These are phyloP conservation scores for carrot (Daucus carota) DNA, from an alignment of 129 eudicot species.

Conservation along the genomic window DNA sequence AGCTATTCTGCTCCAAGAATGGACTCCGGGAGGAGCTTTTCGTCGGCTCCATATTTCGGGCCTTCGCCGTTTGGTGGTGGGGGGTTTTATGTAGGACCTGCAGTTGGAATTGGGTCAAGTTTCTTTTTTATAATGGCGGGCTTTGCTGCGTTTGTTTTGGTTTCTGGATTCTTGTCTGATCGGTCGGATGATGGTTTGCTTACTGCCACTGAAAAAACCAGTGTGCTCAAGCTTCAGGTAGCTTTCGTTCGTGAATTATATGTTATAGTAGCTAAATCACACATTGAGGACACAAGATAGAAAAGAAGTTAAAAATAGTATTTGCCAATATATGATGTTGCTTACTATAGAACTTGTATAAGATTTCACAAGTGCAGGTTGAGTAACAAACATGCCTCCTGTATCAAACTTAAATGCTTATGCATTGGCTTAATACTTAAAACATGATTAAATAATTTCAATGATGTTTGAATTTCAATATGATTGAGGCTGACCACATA, in stretches of 20 bases:
- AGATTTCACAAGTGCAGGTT: neutral
- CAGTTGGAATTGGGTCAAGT: slow-evolving; percentile 70
- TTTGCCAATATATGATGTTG: neutral
- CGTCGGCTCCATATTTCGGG: slow-evolving; percentile 64
- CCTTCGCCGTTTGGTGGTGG: slow-evolving; percentile 79
- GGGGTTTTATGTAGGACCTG: slow-evolving; percentile 66
- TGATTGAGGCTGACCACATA: neutral
- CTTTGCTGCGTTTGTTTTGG: slow-evolving; percentile 73
- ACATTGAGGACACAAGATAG: neutral
- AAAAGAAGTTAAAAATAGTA: neutral
- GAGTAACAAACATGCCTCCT: neutral
- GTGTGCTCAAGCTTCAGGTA: slow-evolving; percentile 95
- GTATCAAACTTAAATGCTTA: neutral
- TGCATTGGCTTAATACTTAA: neutral
- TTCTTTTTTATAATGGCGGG: slow-evolving; percentile 46
- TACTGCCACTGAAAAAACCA: slow-evolving; percentile 78
- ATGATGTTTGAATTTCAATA: neutral
- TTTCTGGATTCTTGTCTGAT: slow-evolving; percentile 76
- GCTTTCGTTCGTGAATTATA: neutral
- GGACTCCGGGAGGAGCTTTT: slow-evolving; percentile 25
- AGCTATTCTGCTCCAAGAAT: slow-evolving; percentile 35
- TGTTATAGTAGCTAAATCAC: neutral
- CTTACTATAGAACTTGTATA: neutral
- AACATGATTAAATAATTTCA: neutral
- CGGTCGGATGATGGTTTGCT: slow-evolving; percentile 54